phyloP scores from a whole-genome alignment of 75 land plant genomes.

The Picea sitchensis region DNA sequence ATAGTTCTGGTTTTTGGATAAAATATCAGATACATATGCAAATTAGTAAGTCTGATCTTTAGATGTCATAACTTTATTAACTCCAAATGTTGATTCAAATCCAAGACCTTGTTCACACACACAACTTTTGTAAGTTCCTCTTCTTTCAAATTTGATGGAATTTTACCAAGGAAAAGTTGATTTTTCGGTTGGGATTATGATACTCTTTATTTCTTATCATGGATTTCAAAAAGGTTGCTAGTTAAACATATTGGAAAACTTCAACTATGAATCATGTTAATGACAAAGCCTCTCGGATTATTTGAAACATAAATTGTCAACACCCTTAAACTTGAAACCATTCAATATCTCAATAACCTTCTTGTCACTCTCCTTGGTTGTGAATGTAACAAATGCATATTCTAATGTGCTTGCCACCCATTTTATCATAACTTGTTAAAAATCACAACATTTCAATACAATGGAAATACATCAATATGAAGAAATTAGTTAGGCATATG shows the following conservation, averaged over 20 bases:
- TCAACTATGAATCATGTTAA: background rate
- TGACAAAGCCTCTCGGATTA: background rate
- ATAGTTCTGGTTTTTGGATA: background rate
- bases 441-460: conserved; percentile 19
- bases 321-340: conserved; percentile 71
- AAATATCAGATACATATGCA: background rate
- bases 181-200: conserved; percentile 82
- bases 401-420: conserved; percentile 55
- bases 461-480: background rate
- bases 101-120: conserved; percentile 82
- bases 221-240: conserved; percentile 8
- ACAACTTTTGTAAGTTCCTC: conserved; percentile 69
- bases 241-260: background rate
- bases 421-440: conserved; percentile 19
- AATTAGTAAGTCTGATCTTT: background rate
- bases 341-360: conserved; percentile 84
- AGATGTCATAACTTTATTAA: conserved; percentile 55
- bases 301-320: background rate
- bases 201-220: conserved; percentile 77
- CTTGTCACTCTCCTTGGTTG: conserved; percentile 66
- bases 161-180: conserved; percentile 85
- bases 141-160: conserved; percentile 88
- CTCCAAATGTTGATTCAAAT: conserved; percentile 60
- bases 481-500: too few species aligned
- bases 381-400: conserved; percentile 84